Evolutionary conservation across 805 yeast species (phyloP).

Genomic region (Jamesozyma hellenica): DNA sequence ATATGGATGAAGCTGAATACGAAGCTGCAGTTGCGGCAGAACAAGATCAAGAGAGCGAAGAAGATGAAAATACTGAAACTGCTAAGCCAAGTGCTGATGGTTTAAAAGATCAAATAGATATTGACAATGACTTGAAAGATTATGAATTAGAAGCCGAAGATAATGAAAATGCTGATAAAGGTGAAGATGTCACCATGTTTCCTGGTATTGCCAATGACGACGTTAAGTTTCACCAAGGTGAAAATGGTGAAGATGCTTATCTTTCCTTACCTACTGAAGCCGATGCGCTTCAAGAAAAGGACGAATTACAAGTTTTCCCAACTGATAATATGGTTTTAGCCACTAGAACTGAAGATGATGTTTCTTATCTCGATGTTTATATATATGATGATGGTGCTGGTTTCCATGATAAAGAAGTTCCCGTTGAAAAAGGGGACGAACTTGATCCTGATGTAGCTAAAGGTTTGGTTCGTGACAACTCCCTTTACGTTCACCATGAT

Average conservation of each 20-base stretch:
- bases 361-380: conserved; percentile 85
- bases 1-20: conserved; percentile 48
- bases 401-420: conserved; percentile 57
- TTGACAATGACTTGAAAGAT: conserved; percentile 80
- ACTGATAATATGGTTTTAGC: conserved; percentile 85
- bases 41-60: conserved; percentile 20
- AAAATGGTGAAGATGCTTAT: conserved; percentile 34
- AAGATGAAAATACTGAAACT: conserved; percentile 10
- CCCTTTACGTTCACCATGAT: conserved; percentile 90
- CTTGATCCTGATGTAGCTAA: conserved; percentile 64
- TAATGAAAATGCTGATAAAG: conserved; percentile 39
- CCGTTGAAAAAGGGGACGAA: conserved; percentile 54
- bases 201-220: conserved; percentile 56
- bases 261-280: conserved; percentile 38
- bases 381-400: conserved; percentile 92
- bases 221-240: conserved; percentile 47
- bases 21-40: conserved; percentile 24
- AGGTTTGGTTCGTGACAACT: conserved; percentile 62
- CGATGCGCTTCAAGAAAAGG: conserved; percentile 66
- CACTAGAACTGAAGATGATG: conserved; percentile 91
- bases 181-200: conserved; percentile 53
- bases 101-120: conserved; percentile 45
- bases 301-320: conserved; percentile 77
- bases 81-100: conserved; percentile 7
- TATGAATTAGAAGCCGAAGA: conserved; percentile 27